Conservation (phyloP, 192 early-diverging fungal species). For the Coemansia sp. region DNA sequence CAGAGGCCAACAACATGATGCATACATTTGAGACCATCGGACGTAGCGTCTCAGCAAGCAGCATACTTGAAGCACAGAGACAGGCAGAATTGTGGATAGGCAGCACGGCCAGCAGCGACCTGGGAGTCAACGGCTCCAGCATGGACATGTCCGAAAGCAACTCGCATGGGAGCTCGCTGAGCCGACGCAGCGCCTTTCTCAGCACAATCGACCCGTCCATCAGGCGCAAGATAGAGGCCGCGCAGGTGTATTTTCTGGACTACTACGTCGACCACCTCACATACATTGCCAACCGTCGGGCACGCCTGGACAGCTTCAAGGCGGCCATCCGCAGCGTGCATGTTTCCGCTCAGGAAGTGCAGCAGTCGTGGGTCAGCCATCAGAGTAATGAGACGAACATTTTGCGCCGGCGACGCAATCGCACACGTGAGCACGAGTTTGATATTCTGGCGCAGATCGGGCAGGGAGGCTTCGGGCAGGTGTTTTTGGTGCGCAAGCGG, state of each 20-base stretch:
- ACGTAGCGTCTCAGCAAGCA: conserved; percentile 40
- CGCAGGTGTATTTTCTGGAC: conserved; percentile 69
- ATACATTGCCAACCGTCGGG: conserved; percentile 68
- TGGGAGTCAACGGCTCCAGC: not conserved
- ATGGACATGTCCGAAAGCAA: not conserved
- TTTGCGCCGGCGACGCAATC: conserved; percentile 66
- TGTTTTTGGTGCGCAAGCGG: conserved; percentile 68
- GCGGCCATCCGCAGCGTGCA: conserved; percentile 44
- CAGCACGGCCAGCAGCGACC: conserved; percentile 11
- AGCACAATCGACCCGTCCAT: conserved; percentile 46
- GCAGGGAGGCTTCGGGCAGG: conserved; percentile 78
- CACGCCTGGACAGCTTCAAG: conserved; percentile 60
- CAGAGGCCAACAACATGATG: conserved; percentile 51
- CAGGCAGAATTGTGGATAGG: conserved; percentile 10
- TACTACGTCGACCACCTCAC: conserved; percentile 80
- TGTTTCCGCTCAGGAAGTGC: conserved; percentile 34
- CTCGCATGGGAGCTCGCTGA: conserved; percentile 31
- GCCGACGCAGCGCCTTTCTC: conserved; percentile 47
- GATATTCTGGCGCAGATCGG: conserved; percentile 70
- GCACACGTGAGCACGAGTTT: conserved; percentile 66
- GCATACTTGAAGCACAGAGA: conserved; percentile 18
- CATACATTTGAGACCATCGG: conserved; percentile 53
- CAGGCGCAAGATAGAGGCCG: conserved; percentile 50
- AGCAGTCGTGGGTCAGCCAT: conserved; percentile 45
- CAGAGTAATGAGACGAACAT: conserved; percentile 56